Evolutionary conservation across 257 asterid species (phyloP), one percentile per base, ranked within the genome.

Genomic region (Solanum tarijense): DNA sequence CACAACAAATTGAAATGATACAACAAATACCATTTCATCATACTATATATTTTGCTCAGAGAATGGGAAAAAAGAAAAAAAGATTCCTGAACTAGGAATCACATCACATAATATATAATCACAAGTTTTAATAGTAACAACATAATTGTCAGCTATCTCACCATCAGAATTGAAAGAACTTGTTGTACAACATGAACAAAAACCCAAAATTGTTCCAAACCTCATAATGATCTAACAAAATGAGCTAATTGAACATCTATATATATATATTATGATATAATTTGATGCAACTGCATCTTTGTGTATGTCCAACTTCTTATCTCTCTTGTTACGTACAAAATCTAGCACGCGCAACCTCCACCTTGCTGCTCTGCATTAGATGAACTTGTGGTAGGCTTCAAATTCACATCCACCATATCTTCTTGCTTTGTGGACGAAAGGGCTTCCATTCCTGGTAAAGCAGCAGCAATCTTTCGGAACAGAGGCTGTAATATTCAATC

Each of bases 391-490:
- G 90, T 83, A 3, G 94, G 90, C 91, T 91, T 92, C 90, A 93
- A 90, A 87, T 93, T 92, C 39, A 93, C 95, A 73, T 93, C 95
- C 1, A 93, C 95, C 95, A 93, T 90, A 27, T 90, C 95, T 20
- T 91, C 95, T 35, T 91, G 93, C 55, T 90, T 93, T 23, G 94
- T 85, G 48, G 94, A 89, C 0, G 95, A 93, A 78, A 90, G 91
- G 13, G 90, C 83, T 73, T 90, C 94, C 95, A 93, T 93, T 18
- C 95, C 94, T 0, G 95, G 95, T 88, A 93, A 88, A 9, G 95
- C 95, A 69, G 93, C 93, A 35, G 95, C 95, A 88, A 93, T 93
- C 91, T 93, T 93, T 39, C 94, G 93, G 84, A 92, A 93, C 76
- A 93, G 89, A 78, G 94, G 95, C 95, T 93, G 89, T 90, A 90